A percentile compares a stretch with the other conserved stretches of the same genome.
Conservation (phyloP, 2,329 filamentous ascomycete species). For the Clonostachys rosea region DNA sequence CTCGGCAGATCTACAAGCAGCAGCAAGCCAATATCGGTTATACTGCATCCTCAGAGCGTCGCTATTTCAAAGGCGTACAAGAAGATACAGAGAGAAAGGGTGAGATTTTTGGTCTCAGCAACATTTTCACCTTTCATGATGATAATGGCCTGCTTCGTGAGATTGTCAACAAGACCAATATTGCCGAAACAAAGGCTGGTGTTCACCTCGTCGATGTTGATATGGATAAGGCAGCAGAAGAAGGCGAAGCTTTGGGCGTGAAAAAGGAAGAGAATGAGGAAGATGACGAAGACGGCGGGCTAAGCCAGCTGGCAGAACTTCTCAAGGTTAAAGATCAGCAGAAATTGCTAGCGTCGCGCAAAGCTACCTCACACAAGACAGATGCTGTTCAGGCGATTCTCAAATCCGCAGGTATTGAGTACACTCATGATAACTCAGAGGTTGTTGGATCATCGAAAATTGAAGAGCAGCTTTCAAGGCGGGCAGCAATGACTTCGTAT, state of each 20-base stretch:
- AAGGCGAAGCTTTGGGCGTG: slow-evolving; percentile 33
- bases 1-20: slow-evolving; percentile 96
- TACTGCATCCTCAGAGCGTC: slow-evolving; percentile 82
- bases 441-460: slow-evolving; percentile 89
- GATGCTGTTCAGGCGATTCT: slow-evolving; percentile 89
- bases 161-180: slow-evolving; percentile 97
- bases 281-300: slow-evolving; percentile 55
- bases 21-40: slow-evolving; percentile 98
- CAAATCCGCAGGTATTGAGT: slow-evolving; percentile 81
- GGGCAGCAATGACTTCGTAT: slow-evolving; percentile 60
- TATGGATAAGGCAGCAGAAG: slow-evolving; percentile 54
- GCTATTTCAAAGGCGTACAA: slow-evolving; percentile 95
- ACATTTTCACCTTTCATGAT: slow-evolving; percentile 80
- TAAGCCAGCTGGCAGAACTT: slow-evolving; percentile 64
- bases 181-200: slow-evolving; percentile 86
- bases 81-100: slow-evolving; percentile 78
- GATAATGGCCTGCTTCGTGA: slow-evolving; percentile 81
- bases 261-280: slow-evolving; percentile 44
- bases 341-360: slow-evolving; percentile 22
- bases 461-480: slow-evolving; percentile 78
- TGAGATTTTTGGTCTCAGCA: slow-evolving; percentile 87
- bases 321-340: slow-evolving; percentile 43
- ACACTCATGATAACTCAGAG: slow-evolving; percentile 94
- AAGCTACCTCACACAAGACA: slow-evolving; percentile 38
- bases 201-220: slow-evolving; percentile 77